These are phyloP conservation scores for Ceratocystis cacaofunesta DNA, from an alignment of 2,329 filamentous ascomycete genomes.

Conservation along the genomic window DNA sequence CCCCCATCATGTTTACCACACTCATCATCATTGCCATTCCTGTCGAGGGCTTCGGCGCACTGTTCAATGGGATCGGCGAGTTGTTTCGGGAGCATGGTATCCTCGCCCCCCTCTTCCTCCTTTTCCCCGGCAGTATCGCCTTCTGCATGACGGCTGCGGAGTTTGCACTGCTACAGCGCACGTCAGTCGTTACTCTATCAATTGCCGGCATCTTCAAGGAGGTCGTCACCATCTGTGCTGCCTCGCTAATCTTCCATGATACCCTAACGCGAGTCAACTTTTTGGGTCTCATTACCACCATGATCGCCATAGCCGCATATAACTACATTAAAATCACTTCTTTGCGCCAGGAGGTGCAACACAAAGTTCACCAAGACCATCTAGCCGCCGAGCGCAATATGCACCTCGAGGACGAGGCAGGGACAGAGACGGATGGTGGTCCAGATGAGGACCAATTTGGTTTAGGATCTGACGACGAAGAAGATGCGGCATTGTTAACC, in stretches of 20 bases:
- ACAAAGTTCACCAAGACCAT: conserved; percentile 32
- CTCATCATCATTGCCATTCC: conserved; percentile 69
- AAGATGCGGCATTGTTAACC: conserved; percentile 13
- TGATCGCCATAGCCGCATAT: conserved; percentile 72
- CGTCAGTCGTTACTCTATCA: conserved; percentile 85
- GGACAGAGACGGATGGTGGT: background rate
- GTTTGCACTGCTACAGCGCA: conserved; percentile 87
- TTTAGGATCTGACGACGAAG: conserved; percentile 42
- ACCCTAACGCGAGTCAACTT: conserved; percentile 76
- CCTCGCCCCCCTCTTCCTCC: conserved; percentile 54
- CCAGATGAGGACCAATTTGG: conserved; percentile 78
- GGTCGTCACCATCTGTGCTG: conserved; percentile 85
- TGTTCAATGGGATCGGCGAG: conserved; percentile 48
- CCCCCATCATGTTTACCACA: conserved; percentile 85
- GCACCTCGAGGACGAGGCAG: conserved; percentile 77
- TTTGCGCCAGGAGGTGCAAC: conserved; percentile 65
- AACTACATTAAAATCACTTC: conserved; percentile 88
- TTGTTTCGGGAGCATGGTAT: conserved; percentile 57
- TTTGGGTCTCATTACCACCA: conserved; percentile 73
- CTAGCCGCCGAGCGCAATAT: conserved; percentile 53
- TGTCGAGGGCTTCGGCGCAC: conserved; percentile 61
- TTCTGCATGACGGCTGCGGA: conserved; percentile 96
- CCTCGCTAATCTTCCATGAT: conserved; percentile 78
- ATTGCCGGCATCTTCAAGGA: conserved; percentile 99
- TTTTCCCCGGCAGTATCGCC: conserved; percentile 82